phyloP scores from a whole-genome alignment of 345 rosid genomes.

The Arabidopsis arenosa region DNA sequence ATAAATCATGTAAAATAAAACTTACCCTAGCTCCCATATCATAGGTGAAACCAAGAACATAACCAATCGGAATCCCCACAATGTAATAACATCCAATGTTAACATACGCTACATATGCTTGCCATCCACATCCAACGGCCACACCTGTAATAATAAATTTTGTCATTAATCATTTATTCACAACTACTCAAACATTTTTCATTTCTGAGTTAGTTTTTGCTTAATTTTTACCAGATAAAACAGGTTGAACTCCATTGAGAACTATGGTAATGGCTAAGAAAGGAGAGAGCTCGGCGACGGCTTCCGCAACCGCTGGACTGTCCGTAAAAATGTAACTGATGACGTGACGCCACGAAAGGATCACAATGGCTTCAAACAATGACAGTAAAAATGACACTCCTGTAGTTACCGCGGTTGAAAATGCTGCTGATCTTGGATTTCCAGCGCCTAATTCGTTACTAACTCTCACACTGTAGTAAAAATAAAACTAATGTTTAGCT shows the following conservation, averaged over 20 bases:
- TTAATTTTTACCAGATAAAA: conserved; percentile 53
- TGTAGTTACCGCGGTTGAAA: conserved; percentile 55
- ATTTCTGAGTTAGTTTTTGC: too few species aligned
- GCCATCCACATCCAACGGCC: conserved; percentile 91
- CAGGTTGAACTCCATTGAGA: conserved; percentile 74
- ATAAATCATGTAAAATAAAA: neutral
- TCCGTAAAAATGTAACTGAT: conserved; percentile 62
- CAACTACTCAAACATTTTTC: too few species aligned
- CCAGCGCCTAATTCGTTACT: conserved; percentile 71
- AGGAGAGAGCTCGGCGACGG: conserved; percentile 65
- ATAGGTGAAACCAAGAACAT: conserved; percentile 64
- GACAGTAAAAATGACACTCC: conserved; percentile 51
- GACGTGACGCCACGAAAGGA: conserved; percentile 50
- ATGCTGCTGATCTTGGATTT: conserved; percentile 63
- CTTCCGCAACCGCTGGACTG: conserved; percentile 55
- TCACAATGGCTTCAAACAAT: conserved; percentile 45
- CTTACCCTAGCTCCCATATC: conserved; percentile 65
- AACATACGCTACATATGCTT: conserved; percentile 82
- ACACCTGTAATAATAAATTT: conserved; percentile 51
- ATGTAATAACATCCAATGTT: conserved; percentile 78
- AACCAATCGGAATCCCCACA: conserved; percentile 68
- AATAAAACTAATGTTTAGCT: neutral
- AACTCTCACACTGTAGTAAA: conserved; percentile 56
- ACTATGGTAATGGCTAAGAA: conserved; percentile 56
- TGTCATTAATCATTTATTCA: neutral